Evolutionary conservation across 1,284 basidiomycete species (phyloP).

Genomic region (Psilocybe mexicana): DNA sequence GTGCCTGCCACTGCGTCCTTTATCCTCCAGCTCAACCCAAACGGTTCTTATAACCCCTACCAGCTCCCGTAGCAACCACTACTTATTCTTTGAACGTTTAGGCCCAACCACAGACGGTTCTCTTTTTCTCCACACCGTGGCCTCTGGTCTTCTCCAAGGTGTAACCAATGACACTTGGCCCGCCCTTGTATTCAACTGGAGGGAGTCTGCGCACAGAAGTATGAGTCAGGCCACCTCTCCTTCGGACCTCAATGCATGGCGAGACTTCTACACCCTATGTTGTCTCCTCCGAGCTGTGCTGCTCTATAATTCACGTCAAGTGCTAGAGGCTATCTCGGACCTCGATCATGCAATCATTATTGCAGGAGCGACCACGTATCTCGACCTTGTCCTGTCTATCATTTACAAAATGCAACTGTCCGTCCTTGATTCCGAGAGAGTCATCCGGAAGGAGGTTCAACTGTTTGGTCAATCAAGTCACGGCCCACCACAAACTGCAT

Average conservation of each 20-base stretch:
- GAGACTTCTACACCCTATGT: slow-evolving; percentile 66
- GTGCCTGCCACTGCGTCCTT: slow-evolving; percentile 4
- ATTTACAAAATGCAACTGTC: slow-evolving; percentile 52
- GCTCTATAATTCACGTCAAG: slow-evolving; percentile 32
- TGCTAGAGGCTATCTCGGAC: slow-evolving; percentile 46
- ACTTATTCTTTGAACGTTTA: slow-evolving; percentile 1
- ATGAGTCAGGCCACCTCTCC: slow-evolving; percentile 32
- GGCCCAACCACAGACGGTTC: not conserved
- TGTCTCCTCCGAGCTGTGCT: slow-evolving; percentile 53
- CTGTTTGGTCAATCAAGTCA: not conserved
- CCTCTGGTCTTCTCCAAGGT: slow-evolving; percentile 23
- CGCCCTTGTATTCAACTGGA: slow-evolving; percentile 32
- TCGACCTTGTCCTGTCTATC: slow-evolving; percentile 60
- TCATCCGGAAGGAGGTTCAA: not conserved
- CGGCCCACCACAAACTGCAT: slow-evolving; percentile 8
- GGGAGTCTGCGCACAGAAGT: slow-evolving; percentile 34
- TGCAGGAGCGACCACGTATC: slow-evolving; percentile 70
- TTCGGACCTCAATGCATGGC: slow-evolving; percentile 42
- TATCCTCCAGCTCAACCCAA: slow-evolving; percentile 3
- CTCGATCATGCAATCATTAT: slow-evolving; percentile 85
- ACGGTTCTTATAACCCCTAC: not conserved
- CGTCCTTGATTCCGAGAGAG: slow-evolving; percentile 14
- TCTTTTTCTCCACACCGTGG: slow-evolving; percentile 25
- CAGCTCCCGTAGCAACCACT: not conserved
- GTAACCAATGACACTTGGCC: slow-evolving; percentile 18